Base-by-base conservation (phyloP, 441 rosid genomes). In the Adansonia madagascariensis region DNA sequence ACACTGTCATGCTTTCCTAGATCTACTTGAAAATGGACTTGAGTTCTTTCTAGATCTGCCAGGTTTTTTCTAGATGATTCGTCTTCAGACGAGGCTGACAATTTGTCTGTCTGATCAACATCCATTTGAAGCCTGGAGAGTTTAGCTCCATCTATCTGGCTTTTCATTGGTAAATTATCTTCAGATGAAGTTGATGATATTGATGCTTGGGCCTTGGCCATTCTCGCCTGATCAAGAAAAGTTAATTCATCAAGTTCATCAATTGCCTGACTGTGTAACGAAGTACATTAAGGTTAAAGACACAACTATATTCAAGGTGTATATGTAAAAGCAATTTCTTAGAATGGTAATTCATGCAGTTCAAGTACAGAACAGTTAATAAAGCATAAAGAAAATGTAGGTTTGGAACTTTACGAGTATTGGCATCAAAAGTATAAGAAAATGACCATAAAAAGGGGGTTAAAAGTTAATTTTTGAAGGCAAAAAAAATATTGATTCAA, bases 161-260 rank as follows among this genome's bases (percentile, higher is more conserved):
- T 18, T 78, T 71, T 81, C 63, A 79, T 75, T n/a, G 79, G 73
- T 59, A 75, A 76, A 63, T 74, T 75, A 65, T 83, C 86, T 71
- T 80, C 15, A 64, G 82, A 69, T 44, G 69, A 52, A 18, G 55
- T 22, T 15, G 52, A 39, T 44, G 39, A n/a, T 15, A 65, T 43
- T 20, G 84, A 39, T 31, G 68, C 79, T 31, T 53, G 67, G 22
- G 63, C 46, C 72, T 47, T 84, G 14, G 77, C 75, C 6, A 82
- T 85, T 75, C 82, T 79, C 60, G 86, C 87, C 92, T 89, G 76
- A 31, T 18, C 41, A 39, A 80, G 18, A 55, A 72, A 78, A 74
- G 31, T 41, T 57, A 63, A 39, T 66, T 53, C 4, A 66, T 31
- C 67, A 59, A 56, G 22, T 27, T 60, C 65, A 60, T 52, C 62